Conservation (phyloP, 2,329 filamentous ascomycete species). For the Alternaria gaisen region DNA sequence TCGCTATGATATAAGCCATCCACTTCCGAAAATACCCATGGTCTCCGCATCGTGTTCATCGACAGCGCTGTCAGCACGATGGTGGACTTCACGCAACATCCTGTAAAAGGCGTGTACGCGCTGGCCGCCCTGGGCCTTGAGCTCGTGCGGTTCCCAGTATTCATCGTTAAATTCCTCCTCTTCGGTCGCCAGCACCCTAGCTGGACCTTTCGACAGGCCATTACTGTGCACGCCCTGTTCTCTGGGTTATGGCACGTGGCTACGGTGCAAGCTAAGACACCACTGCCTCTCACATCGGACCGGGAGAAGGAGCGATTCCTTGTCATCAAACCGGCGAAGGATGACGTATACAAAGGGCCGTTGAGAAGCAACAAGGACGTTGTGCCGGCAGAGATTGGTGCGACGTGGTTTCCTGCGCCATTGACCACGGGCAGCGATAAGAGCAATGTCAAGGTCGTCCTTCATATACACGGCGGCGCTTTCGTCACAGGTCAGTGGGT, state of each 20-base stretch:
- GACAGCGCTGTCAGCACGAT: not conserved
- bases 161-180: slow-evolving; percentile 49
- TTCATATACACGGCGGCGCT: slow-evolving; percentile 62
- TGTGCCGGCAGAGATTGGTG: slow-evolving; percentile 51
- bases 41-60: not conserved
- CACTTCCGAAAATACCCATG: not conserved
- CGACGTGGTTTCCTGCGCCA: slow-evolving; percentile 54
- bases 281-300: slow-evolving; percentile 48
- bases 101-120: slow-evolving; percentile 53
- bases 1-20: not conserved
- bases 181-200: slow-evolving; percentile 51
- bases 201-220: slow-evolving; percentile 53
- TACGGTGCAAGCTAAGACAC: slow-evolving; percentile 35
- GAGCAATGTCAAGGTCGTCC: slow-evolving; percentile 45
- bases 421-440: slow-evolving; percentile 22
- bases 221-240: slow-evolving; percentile 47
- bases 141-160: slow-evolving; percentile 51
- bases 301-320: slow-evolving; percentile 53
- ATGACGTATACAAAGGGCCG: slow-evolving; percentile 41
- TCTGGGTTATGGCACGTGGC: slow-evolving; percentile 46
- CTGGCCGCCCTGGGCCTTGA: slow-evolving; percentile 49
- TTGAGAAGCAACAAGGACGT: slow-evolving; percentile 43
- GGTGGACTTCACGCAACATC: slow-evolving; percentile 45
- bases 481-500: slow-evolving; percentile 51
- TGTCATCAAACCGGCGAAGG: slow-evolving; percentile 36